These are phyloP conservation scores for Aspergillus chevalieri DNA, from an alignment of 2,329 filamentous ascomycete genomes.

Conservation along the genomic window DNA sequence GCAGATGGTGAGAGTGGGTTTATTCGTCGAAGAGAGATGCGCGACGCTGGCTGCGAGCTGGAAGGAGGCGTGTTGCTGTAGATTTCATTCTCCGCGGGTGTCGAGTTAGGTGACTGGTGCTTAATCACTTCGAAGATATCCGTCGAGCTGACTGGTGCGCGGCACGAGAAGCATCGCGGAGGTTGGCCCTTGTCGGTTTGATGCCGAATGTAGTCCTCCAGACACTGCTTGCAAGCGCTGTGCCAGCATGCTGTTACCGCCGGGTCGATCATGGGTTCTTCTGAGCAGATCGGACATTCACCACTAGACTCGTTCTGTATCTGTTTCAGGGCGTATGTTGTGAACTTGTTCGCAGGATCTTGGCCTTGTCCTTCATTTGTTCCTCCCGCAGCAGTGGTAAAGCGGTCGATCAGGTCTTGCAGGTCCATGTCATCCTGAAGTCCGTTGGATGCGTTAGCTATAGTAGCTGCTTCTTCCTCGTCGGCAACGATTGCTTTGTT, in stretches of 20 bases:
- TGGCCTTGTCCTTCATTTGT: constrained; percentile 27
- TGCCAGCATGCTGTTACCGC: constrained; percentile 97
- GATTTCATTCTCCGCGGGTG: constrained; percentile 40
- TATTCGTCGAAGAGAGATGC: constrained; percentile 57
- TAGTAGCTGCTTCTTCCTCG: constrained; percentile 73
- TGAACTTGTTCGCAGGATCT: constrained; percentile 65
- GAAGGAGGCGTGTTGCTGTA: constrained; percentile 34
- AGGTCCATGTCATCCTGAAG: constrained; percentile 96
- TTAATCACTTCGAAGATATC: constrained; percentile 91
- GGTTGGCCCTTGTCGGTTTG: constrained; percentile 69
- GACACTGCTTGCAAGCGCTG: constrained; percentile 87
- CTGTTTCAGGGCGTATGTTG: constrained; percentile 78
- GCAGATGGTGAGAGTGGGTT: constrained; percentile 56
- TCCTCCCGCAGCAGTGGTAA: constrained; percentile 62
- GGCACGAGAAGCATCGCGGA: constrained; percentile 85
- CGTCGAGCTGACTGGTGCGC: constrained; percentile 70
- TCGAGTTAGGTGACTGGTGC: constrained; percentile 48
- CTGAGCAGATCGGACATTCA: constrained; percentile 90
- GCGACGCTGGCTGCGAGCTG: constrained; percentile 34
- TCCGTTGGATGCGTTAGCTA: constrained; percentile 71
- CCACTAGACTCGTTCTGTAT: constrained; percentile 83
- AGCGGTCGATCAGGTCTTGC: constrained; percentile 74
- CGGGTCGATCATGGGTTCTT: constrained; percentile 93
- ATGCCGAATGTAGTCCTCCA: constrained; percentile 85
- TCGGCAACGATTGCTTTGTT: constrained; percentile 80